These are phyloP conservation scores for Plasmodium ovale DNA, from an alignment of 169 alveolate species.

Conservation along the genomic window DNA sequence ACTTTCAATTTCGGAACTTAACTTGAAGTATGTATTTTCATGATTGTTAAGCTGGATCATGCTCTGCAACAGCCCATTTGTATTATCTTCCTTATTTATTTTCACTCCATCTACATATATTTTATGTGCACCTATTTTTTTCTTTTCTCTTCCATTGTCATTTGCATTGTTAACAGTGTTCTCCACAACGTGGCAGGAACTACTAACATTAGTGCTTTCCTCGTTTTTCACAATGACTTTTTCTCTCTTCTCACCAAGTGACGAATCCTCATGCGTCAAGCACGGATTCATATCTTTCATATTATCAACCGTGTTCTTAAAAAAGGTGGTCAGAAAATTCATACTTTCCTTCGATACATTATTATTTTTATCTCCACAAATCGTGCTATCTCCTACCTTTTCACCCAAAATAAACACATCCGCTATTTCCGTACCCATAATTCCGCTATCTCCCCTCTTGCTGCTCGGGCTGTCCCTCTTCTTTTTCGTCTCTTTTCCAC, in stretches of 20 bases:
- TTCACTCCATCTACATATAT: background rate
- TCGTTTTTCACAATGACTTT: background rate
- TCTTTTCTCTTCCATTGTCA: background rate
- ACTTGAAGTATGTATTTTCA: constrained; percentile 45
- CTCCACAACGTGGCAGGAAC: too few species aligned
- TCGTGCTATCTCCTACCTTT: background rate
- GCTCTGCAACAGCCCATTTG: constrained; percentile 21
- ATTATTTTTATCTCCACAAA: background rate
- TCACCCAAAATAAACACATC: constrained; percentile 13
- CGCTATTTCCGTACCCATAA: background rate
- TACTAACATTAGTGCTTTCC: too few species aligned
- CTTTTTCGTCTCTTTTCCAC: constrained; percentile 13
- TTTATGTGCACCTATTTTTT: background rate
- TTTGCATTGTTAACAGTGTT: background rate
- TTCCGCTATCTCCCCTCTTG: background rate
- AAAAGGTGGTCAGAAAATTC: constrained; percentile 24
- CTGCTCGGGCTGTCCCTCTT: background rate
- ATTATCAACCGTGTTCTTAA: background rate
- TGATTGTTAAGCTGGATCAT: constrained; percentile 50
- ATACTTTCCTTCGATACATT: constrained; percentile 27
- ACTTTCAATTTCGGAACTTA: constrained; percentile 73
- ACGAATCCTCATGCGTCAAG: background rate
- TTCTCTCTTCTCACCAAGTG: background rate
- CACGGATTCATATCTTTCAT: background rate
- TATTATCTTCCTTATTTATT: constrained; percentile 1